These are phyloP conservation scores for Kodamaea restingae DNA, from an alignment of 805 yeast genomes.

Conservation along the genomic window DNA sequence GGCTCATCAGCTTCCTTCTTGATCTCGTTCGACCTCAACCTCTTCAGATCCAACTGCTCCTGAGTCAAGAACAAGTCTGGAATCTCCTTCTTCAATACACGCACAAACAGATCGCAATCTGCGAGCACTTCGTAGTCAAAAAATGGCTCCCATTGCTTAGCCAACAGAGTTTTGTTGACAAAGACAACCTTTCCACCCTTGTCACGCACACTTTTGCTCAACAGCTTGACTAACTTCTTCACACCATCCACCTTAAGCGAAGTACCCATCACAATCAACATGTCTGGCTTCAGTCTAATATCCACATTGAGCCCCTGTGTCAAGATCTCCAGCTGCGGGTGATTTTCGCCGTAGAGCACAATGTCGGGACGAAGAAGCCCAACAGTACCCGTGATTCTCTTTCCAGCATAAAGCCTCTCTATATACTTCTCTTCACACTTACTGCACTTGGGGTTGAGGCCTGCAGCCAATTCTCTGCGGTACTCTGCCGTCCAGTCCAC, in stretches of 20 bases:
- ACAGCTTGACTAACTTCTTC: constrained; percentile 63
- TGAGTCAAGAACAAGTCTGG: constrained; percentile 65
- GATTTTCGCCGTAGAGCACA: constrained; percentile 90
- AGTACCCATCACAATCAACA: constrained; percentile 87
- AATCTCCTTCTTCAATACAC: constrained; percentile 45
- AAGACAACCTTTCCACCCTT: constrained; percentile 74
- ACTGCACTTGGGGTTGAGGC: constrained; percentile 75
- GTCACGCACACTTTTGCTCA: constrained; percentile 71
- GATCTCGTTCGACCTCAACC: constrained; percentile 19
- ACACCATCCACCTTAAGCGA: constrained; percentile 90
- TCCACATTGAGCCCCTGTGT: constrained; percentile 69
- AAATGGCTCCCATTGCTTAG: constrained; percentile 61
- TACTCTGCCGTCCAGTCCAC: constrained; percentile 60
- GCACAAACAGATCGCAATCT: constrained; percentile 83
- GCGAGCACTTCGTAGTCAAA: constrained; percentile 76
- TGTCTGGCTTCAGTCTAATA: constrained; percentile 63
- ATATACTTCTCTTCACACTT: constrained; percentile 55
- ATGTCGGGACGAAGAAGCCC: constrained; percentile 87
- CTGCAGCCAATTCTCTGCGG: constrained; percentile 47
- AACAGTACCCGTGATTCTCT: constrained; percentile 62
- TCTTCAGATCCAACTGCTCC: constrained; percentile 43
- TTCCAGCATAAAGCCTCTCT: constrained; percentile 62
- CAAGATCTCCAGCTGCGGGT: constrained; percentile 79
- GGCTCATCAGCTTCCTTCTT: constrained; percentile 1
- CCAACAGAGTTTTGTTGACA: constrained; percentile 64